A percentile compares a stretch with the other conserved stretches of the same genome.
Conservation (phyloP, 2,329 filamentous ascomycete species). For the Blastomyces silverae region DNA sequence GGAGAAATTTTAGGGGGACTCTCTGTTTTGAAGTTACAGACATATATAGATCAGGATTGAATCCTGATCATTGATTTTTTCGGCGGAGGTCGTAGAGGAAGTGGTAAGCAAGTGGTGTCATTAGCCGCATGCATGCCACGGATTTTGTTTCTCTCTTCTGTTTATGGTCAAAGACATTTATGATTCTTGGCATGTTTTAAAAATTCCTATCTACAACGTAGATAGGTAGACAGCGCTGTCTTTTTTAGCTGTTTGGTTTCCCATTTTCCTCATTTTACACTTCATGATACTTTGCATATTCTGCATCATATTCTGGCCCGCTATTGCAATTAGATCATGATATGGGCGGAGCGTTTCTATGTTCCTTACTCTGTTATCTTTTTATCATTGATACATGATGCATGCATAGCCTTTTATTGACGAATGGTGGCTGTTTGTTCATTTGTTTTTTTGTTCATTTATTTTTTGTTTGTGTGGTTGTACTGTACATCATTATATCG, state of each 20-base stretch:
- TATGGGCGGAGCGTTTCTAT: background rate
- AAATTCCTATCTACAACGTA: background rate
- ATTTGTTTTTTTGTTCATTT: too few species aligned
- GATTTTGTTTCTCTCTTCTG: background rate
- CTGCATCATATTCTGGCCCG: background rate
- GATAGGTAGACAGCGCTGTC: background rate
- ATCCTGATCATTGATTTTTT: background rate
- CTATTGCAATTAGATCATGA: background rate
- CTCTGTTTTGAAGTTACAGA: background rate
- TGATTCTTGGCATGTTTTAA: background rate
- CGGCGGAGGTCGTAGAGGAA: background rate
- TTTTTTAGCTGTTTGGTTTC: background rate
- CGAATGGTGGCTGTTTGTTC: background rate
- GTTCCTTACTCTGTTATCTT: background rate
- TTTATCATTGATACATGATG: too few species aligned
- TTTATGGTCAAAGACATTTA: background rate
- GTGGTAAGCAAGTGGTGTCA: background rate
- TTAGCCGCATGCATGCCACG: background rate
- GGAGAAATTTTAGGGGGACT: conserved; percentile 58
- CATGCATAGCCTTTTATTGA: background rate
- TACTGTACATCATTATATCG: background rate
- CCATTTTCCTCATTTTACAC: background rate
- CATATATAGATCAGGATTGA: background rate
- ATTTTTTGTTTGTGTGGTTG: background rate
- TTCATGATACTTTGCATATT: background rate